Base-by-base conservation (phyloP, 768 basidiomycete species). In the Russula ochroleuca region DNA sequence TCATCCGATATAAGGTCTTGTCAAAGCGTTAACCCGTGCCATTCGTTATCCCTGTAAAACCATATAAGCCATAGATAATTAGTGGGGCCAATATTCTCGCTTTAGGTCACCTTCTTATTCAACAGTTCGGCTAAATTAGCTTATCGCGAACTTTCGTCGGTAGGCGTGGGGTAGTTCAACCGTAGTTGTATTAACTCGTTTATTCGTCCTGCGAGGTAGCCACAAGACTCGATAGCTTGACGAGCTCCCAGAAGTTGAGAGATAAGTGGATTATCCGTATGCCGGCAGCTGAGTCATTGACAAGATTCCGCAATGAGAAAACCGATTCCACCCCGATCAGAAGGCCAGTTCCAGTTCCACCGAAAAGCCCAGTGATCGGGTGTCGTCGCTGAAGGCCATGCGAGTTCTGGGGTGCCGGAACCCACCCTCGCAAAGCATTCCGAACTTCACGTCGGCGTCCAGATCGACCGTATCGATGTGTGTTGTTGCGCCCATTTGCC, bases 311-410 rank as follows among this genome's bases (percentile, higher is more conserved):
- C 59, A 31, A 48, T 5, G 33, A 50, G 28, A 28, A 41, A 54
- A 23, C 25, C 11, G n/a, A 11, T 4, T 19, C 15, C 33, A 17
- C 14, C 40, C 53, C 48, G 17, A 61, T 64, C 38, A 37, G 53
- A 45, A 64, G 15, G 11, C 19, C 37, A 23, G 21, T n/a, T n/a
- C n/a, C 14, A 55, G 19, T 31, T 37, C 52, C 21, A 28, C 33
- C 15, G 2, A 41, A 21, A 21, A 33, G 31, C 28, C 25, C 19
- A 21, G 43, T 50, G 48, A 56, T 61, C 53, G 21, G 51, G 51
- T 47, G 45, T 59, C 47, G 45, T 59, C 33, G 48, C 17, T 55
- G 41, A n/a, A n/a, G 33, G 40, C 48, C 52, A 19, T 19, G 57
- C 21, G 48, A 56, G 19, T 23, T 23, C 23, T 19, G 52, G n/a